Percentiles rank a stretch among this genome's conserved stretches.
phyloP scores from a whole-genome alignment of 495 filamentous ascomycete species.

The Trichoderma virens region DNA sequence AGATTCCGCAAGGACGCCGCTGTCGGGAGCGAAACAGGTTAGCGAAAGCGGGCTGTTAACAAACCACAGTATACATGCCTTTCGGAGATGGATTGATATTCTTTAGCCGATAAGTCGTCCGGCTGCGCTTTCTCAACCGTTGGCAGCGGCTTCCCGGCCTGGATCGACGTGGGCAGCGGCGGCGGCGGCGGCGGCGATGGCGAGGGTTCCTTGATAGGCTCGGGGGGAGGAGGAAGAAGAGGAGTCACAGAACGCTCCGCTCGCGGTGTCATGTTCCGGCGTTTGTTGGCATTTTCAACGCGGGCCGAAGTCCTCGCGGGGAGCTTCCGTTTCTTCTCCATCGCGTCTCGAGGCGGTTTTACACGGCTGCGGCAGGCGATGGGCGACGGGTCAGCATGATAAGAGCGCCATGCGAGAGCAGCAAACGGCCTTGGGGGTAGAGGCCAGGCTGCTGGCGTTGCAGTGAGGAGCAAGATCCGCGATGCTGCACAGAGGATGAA shows the following conservation, averaged over 20 bases:
- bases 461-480: neutral
- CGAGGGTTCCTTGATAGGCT: constrained; percentile 21
- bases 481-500: neutral
- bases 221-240: constrained; percentile 17
- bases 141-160: constrained; percentile 60
- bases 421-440: neutral
- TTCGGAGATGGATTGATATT: constrained; percentile 77
- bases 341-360: constrained; percentile 15
- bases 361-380: constrained; percentile 7
- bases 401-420: constrained; percentile 10
- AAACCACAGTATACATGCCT: constrained; percentile 46
- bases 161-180: constrained; percentile 51
- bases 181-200: constrained; percentile 42
- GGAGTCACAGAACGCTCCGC: constrained; percentile 29
- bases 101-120: constrained; percentile 50
- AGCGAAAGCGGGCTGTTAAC: neutral
- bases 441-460: neutral
- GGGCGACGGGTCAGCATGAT: constrained; percentile 10
- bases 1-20: constrained; percentile 76
- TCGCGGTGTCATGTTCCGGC: constrained; percentile 35
- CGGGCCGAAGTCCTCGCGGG: constrained; percentile 46
- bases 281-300: constrained; percentile 43
- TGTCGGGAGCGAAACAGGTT: constrained; percentile 25
- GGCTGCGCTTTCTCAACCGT: constrained; percentile 63
- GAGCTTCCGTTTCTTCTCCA: constrained; percentile 52